phyloP scores from a whole-genome alignment of 345 rosid genomes.

The Aquilaria malaccensis region DNA sequence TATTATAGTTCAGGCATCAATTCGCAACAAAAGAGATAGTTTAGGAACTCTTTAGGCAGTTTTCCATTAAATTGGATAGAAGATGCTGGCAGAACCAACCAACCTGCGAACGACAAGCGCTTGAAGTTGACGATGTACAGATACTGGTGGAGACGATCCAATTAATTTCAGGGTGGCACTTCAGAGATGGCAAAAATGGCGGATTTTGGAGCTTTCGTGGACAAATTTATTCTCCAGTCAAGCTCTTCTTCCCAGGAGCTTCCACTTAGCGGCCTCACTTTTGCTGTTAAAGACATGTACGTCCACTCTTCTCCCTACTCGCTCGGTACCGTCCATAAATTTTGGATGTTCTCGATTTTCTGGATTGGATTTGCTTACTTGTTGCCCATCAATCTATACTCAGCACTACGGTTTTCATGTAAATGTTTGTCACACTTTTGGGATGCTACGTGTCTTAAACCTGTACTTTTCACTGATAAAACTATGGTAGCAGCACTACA shows the following conservation, averaged over 20 bases:
- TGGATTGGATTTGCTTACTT: no score
- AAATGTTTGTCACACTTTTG: not conserved
- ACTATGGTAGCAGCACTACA: not conserved
- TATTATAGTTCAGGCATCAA: no score
- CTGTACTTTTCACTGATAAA: no score
- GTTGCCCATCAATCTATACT: not conserved
- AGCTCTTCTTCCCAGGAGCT: constrained; percentile 35
- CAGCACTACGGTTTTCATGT: not conserved
- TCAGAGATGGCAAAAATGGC: constrained; percentile 35
- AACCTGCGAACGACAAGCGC: no score
- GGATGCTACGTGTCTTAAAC: not conserved
- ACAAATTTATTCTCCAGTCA: constrained; percentile 52
- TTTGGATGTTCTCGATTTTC: not conserved
- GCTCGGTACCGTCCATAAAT: no score
- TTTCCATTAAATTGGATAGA: no score
- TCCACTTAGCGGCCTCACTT: constrained; percentile 59
- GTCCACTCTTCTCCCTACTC: constrained; percentile 6
- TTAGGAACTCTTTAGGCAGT: no score
- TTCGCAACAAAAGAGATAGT: no score
- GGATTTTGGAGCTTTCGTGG: constrained; percentile 80
- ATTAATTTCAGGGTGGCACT: no score
- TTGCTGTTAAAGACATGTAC: constrained; percentile 88
- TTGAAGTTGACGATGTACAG: no score
- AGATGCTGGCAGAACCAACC: no score
- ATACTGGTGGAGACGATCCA: no score